Evolutionary conservation across 116 monocot species (phyloP), one percentile per base, ranked within the genome.

Genomic region (Phalaenopsis hybrid): DNA sequence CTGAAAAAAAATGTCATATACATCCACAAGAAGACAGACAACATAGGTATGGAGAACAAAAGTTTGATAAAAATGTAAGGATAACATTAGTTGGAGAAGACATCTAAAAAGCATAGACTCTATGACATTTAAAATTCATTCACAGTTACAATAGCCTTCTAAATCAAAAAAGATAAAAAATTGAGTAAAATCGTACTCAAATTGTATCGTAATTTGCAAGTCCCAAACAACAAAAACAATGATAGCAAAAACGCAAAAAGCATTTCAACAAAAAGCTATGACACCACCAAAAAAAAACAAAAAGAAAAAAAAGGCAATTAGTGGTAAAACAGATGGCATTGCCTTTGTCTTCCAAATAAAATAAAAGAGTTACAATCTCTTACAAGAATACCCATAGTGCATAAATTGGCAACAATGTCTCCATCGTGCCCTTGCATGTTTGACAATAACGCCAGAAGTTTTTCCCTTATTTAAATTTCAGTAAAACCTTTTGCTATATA

Each of bases 1-100:
- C 96, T 96, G 79, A 69, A 87, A 84, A 85, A n/a, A 55, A 57
- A 46, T 63, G 72, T 72, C 37, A 72, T 72, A 3, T 37, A 41
- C 72, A 72, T 15, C 6, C 65, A 65, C 65, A 41, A 72, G 16
- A 17, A 72, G 15, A 72, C 4, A 21, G 65, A 25, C 65, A 65
- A 65, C 65, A 25, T 8, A 21, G 5, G 25, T 65, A 23, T 65
- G n/a, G 65, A 65, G 12, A 5, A 65, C 1, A 25, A 23, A 65
- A 25, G 6, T 65, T 23, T 5, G 5, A 25, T 65, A 65, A 65
- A 55, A 23, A 65, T 21, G 10, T 25, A 65, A 65, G 25, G 25
- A 9, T 23, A 16, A 2, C 55, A 21, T 23, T 65, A 7, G n/a
- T 9, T 65, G 41, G 72, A 72, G 4, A 72, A 72, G 4, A 72